phyloP scores from a whole-genome alignment of 2,329 filamentous ascomycete species.

The Fonsecaea erecta region DNA sequence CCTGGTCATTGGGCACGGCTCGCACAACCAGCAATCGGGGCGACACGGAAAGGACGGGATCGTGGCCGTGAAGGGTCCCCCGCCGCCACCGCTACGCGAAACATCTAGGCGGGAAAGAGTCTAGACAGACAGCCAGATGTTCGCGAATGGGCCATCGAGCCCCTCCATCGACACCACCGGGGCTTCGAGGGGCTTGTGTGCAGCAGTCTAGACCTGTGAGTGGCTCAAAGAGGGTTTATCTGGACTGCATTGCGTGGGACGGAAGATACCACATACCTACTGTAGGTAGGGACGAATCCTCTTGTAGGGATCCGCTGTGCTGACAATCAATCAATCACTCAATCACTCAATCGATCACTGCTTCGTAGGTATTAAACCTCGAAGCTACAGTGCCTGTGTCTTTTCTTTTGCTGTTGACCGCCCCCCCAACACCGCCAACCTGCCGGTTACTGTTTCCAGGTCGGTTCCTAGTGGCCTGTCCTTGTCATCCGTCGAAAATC shows the following conservation, averaged over 20 bases:
- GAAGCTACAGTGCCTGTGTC: background rate
- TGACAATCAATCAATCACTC: background rate
- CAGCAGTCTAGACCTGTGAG: constrained; percentile 6
- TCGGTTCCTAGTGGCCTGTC: too few species aligned
- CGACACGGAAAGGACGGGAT: background rate
- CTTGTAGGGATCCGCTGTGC: too few species aligned
- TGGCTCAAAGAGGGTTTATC: constrained; percentile 4
- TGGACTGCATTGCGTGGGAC: too few species aligned
- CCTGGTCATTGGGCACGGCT: background rate
- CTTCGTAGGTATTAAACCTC: background rate
- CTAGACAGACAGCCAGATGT: background rate
- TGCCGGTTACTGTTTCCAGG: background rate
- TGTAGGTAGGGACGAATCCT: too few species aligned
- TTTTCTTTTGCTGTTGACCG: background rate
- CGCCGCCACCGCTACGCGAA: background rate
- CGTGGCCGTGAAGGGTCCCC: background rate
- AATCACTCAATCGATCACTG: background rate
- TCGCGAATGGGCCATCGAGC: background rate
- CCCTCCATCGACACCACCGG: background rate
- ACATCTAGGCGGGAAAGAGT: background rate
- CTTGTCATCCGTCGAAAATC: too few species aligned
- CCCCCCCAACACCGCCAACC: background rate
- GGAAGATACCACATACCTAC: too few species aligned
- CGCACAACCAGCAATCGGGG: background rate
- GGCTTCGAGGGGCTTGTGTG: background rate